Conservation (phyloP, 495 filamentous ascomycete species). For the Hyaloscypha hepaticicola region DNA sequence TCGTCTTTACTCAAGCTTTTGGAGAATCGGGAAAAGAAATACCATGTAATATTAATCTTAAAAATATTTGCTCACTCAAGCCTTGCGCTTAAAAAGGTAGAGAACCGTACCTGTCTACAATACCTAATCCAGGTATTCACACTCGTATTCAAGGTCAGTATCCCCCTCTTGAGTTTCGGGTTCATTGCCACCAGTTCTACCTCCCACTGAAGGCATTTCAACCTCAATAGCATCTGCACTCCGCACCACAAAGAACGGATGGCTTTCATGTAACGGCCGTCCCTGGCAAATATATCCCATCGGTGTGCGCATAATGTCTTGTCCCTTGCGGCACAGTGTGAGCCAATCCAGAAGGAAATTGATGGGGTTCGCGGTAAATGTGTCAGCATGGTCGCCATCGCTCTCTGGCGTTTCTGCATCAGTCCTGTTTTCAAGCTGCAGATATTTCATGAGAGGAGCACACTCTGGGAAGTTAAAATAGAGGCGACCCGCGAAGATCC, state of each 20-base stretch:
- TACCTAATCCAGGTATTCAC: too few species aligned
- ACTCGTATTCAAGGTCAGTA: too few species aligned
- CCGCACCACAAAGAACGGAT: conserved; percentile 47
- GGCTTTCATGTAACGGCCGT: conserved; percentile 34
- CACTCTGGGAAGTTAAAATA: conserved; percentile 50
- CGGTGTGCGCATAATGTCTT: conserved; percentile 53
- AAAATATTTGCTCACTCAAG: too few species aligned
- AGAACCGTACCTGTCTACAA: too few species aligned
- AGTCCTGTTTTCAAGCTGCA: not conserved
- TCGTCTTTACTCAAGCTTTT: too few species aligned
- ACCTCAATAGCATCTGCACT: not conserved
- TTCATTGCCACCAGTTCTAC: too few species aligned
- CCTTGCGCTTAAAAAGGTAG: too few species aligned
- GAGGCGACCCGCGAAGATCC: conserved; percentile 53
- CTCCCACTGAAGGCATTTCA: conserved; percentile 20
- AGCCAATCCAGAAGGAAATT: conserved; percentile 54
- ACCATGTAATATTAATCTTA: too few species aligned
- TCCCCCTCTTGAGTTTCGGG: too few species aligned
- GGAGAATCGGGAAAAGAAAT: too few species aligned
- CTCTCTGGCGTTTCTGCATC: not conserved
- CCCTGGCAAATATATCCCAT: conserved; percentile 55
- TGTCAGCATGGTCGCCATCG: not conserved
- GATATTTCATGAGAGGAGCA: not conserved
- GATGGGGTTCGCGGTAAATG: conserved; percentile 35
- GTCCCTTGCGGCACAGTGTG: conserved; percentile 47